These are phyloP conservation scores for Pyrenula massariospora DNA, from an alignment of 495 filamentous ascomycete species.

Conservation along the genomic window DNA sequence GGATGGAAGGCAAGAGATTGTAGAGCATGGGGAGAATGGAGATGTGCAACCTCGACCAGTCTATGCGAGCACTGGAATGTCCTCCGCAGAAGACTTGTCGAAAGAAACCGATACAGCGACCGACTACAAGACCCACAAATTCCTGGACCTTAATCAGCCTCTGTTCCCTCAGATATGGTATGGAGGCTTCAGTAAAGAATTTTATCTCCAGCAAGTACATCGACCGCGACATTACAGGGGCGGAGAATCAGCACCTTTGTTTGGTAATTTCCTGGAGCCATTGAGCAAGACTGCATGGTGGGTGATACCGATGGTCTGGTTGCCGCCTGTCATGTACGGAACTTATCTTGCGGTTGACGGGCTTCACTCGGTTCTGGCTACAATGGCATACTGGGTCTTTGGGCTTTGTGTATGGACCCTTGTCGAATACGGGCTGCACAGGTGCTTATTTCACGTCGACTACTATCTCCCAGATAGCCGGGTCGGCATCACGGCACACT, in stretches of 20 bases:
- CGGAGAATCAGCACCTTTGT: constrained; percentile 82
- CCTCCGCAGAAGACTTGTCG: constrained; percentile 71
- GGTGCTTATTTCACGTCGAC: constrained; percentile 91
- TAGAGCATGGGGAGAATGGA: constrained; percentile 13
- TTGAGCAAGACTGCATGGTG: constrained; percentile 91
- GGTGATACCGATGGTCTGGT: constrained; percentile 73
- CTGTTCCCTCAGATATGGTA: constrained; percentile 82
- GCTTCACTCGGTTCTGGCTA: constrained; percentile 26
- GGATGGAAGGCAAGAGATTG: constrained; percentile 26
- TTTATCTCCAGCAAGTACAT: constrained; percentile 94
- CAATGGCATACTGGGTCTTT: constrained; percentile 44
- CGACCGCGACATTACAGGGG: constrained; percentile 89
- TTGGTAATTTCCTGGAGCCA: constrained; percentile 96
- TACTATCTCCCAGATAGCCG: constrained; percentile 87
- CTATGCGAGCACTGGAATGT: constrained; percentile 73
- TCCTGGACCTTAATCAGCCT: constrained; percentile 80
- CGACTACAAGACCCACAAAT: constrained; percentile 83
- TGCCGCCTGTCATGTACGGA: constrained; percentile 70
- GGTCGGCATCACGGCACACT: constrained; percentile 79
- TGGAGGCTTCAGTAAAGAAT: constrained; percentile 80
- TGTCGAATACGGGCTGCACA: constrained; percentile 81
- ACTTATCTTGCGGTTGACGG: constrained; percentile 54
- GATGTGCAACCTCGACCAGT: constrained; percentile 24
- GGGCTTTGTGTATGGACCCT: constrained; percentile 78
- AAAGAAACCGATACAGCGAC: constrained; percentile 63